Evolutionary conservation across 2,329 filamentous ascomycete species (phyloP).

Genomic region (Microsporum canis): DNA sequence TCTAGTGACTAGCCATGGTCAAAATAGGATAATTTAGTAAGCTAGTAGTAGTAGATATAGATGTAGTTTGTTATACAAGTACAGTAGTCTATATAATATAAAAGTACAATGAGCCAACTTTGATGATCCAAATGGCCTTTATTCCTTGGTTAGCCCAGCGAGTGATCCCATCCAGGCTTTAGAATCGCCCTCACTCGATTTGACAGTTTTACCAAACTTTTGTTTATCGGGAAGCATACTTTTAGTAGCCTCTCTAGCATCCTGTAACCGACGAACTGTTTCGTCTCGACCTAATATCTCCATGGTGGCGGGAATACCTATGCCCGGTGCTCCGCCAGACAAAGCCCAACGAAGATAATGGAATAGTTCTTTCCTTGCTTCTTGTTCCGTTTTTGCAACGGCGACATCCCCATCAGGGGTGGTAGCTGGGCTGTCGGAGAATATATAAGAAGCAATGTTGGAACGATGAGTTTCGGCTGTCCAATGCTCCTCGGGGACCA

Average conservation of each 20-base stretch:
- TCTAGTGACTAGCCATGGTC: neutral
- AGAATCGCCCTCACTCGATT: neutral
- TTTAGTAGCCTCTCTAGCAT: constrained; percentile 28
- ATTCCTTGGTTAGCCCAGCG: constrained; percentile 1
- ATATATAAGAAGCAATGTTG: constrained; percentile 29
- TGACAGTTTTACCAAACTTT: constrained; percentile 7
- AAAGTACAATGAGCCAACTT: neutral
- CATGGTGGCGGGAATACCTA: constrained; percentile 44
- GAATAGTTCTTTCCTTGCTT: constrained; percentile 38
- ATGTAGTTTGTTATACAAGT: neutral
- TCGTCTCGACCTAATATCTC: constrained; percentile 44
- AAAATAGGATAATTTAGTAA: neutral
- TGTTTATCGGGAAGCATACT: constrained; percentile 15
- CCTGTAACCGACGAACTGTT: constrained; percentile 35
- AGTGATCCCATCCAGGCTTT: constrained; percentile 13
- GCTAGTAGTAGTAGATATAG: neutral
- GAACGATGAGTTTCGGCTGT: constrained; percentile 28
- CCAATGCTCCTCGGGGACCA: constrained; percentile 35
- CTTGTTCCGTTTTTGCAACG: constrained; percentile 20
- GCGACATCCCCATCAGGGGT: constrained; percentile 1
- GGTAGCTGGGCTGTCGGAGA: constrained; percentile 8
- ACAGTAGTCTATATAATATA: neutral
- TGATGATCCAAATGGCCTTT: neutral
- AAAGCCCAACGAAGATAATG: constrained; percentile 48
- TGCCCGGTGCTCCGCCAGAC: constrained; percentile 42